Evolutionary conservation across 2,329 filamentous ascomycete species (phyloP), one percentile per base, ranked within the genome.

Genomic region (Stachybotrys echinatus): DNA sequence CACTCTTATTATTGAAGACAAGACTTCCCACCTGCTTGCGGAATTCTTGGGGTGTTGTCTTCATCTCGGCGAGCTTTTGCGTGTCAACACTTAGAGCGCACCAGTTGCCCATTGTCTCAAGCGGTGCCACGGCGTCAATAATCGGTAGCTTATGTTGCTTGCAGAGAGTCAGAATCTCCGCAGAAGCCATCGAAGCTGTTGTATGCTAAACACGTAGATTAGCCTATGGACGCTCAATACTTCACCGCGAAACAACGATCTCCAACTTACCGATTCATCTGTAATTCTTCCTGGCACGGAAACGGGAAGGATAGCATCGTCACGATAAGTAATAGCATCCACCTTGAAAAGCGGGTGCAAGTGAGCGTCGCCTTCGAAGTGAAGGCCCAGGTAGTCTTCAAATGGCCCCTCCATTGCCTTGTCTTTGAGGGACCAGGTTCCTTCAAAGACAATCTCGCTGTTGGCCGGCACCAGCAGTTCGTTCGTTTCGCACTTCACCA

Each of bases 51-150:
- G 68, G 48, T 3, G 60, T 76, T 12, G 74, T 75, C 45, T 81
- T 75, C 73, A 81, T 75, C 19, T 74, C 70, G n/a, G 75, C 74
- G 6, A 85, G 71, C 57, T 77, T 78, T 12, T 72, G 64, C 1
- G 73, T 77, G 58, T 86, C 81, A 14, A 84, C 74, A 51, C 82
- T 74, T 56, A 86, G 54, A 0, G 65, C 73, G 1, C 67, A 65
- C 75, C 75, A 79, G 0, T 68, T 77, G 0, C 71, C 74, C 51
- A 74, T 71, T 1, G 72, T 66, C 51, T 76, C 73, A 39, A 75
- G 72, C 0, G 72, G 74, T 0, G 73, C 54, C 48, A 70, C 73
- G 1, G 68, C 69, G 12, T 76, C 69, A 2, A 54, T 68, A 42
- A 79, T 62, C 0, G 75, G 74, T 1, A 79, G 61, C 2, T 60